phyloP scores from a whole-genome alignment of 2,329 filamentous ascomycete species.

The Ophiostoma ulmi region DNA sequence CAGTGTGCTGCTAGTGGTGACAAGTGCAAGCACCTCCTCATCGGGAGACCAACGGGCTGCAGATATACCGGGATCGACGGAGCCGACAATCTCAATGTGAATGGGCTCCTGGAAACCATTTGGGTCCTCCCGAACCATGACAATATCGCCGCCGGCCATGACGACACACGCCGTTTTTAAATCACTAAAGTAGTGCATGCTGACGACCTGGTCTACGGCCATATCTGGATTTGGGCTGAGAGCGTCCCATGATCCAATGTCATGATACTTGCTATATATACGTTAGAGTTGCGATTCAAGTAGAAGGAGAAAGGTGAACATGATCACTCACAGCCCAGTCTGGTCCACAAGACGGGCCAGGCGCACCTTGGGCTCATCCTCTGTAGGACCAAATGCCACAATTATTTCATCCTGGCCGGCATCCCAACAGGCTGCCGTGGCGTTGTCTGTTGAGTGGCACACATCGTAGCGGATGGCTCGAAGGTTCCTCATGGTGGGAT shows the following conservation, averaged over 20 bases:
- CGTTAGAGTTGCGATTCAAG: not conserved
- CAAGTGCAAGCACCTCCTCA: conserved; percentile 80
- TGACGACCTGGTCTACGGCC: conserved; percentile 67
- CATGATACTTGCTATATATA: conserved; percentile 31
- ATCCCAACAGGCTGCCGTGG: conserved; percentile 84
- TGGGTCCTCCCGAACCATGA: conserved; percentile 69
- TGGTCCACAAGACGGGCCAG: conserved; percentile 50
- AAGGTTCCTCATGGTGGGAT: conserved; percentile 72
- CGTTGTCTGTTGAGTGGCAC: conserved; percentile 55
- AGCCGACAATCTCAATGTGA: conserved; percentile 90
- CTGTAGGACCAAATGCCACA: conserved; percentile 76
- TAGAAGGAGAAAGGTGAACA: not conserved
- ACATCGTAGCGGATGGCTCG: conserved; percentile 67
- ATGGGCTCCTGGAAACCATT: conserved; percentile 54
- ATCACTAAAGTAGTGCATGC: conserved; percentile 80
- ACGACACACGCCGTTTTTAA: conserved; percentile 73
- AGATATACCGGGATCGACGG: conserved; percentile 84
- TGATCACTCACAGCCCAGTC: conserved; percentile 12
- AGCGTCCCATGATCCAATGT: conserved; percentile 83
- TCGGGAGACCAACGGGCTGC: conserved; percentile 93
- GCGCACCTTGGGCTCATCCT: conserved; percentile 65
- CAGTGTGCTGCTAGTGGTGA: conserved; percentile 67
- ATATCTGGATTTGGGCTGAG: conserved; percentile 73
- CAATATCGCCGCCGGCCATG: conserved; percentile 83
- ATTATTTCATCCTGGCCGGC: conserved; percentile 69